These are phyloP conservation scores for Epichloe glyceriae DNA, from an alignment of 2,329 filamentous ascomycete species.

Conservation along the genomic window DNA sequence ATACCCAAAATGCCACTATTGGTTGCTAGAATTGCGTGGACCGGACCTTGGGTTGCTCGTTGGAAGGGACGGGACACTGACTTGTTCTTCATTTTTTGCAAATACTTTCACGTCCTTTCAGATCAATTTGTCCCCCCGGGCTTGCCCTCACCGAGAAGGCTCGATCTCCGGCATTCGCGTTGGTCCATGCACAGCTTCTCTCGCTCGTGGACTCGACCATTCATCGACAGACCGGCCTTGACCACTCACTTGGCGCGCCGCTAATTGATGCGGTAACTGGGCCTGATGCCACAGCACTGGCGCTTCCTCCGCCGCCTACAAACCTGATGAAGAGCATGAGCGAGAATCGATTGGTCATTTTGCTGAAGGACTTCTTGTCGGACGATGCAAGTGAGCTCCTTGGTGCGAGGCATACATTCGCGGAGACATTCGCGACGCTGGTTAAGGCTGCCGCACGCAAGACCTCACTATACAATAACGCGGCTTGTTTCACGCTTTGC, in stretches of 20 bases:
- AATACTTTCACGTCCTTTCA: conserved; percentile 70
- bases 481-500: conserved; percentile 77
- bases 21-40: conserved; percentile 66
- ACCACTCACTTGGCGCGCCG: conserved; percentile 29
- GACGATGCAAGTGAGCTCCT: conserved; percentile 26
- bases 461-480: conserved; percentile 70
- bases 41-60: conserved; percentile 68
- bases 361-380: conserved; percentile 67
- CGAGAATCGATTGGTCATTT: conserved; percentile 74
- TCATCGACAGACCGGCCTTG: conserved; percentile 53
- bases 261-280: conserved; percentile 33
- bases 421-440: conserved; percentile 58
- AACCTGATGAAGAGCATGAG: conserved; percentile 71
- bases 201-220: conserved; percentile 71
- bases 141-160: conserved; percentile 42
- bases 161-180: conserved; percentile 62
- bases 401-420: conserved; percentile 54
- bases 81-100: conserved; percentile 82
- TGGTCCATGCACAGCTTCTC: conserved; percentile 73
- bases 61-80: conserved; percentile 85
- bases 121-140: conserved; percentile 55
- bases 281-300: conserved; percentile 53
- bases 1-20: conserved; percentile 52
- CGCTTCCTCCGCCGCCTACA: conserved; percentile 47
- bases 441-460: conserved; percentile 62